A percentile compares a stretch with the other conserved stretches of the same genome.
Conservation (phyloP, 495 filamentous ascomycete species). For the Penicillium robsamsonii region DNA sequence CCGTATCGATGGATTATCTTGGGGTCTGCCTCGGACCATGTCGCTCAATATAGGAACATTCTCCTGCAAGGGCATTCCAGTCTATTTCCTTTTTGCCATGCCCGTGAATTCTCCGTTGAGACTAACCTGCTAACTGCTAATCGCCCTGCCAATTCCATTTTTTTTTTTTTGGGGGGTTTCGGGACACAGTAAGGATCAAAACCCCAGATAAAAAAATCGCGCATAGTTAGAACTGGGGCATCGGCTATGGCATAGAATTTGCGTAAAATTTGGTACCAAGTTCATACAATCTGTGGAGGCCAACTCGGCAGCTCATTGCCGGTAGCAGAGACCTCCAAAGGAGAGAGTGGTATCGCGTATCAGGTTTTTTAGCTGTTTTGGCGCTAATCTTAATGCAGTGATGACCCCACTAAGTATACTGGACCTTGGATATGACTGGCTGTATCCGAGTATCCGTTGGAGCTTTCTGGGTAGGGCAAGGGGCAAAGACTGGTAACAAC, state of each 20-base stretch:
- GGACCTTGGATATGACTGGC: conserved; percentile 9
- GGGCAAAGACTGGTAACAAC: conserved; percentile 15
- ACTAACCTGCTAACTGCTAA: neutral
- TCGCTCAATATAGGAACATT: conserved; percentile 21
- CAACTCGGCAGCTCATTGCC: conserved; percentile 13
- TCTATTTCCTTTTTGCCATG: conserved; percentile 10
- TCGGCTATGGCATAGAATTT: conserved; percentile 14
- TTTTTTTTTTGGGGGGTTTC: conserved; percentile 2
- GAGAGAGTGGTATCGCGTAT: conserved; percentile 5
- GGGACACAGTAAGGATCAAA: neutral
- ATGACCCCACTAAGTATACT: conserved; percentile 1
- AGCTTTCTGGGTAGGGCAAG: conserved; percentile 11
- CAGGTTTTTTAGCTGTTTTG: neutral
- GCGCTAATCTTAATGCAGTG: conserved; percentile 1
- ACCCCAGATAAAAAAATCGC: conserved; percentile 28
- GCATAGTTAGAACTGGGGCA: conserved; percentile 25
- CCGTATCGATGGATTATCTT: neutral
- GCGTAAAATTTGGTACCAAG: conserved; percentile 2
- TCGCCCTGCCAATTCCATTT: conserved; percentile 9
- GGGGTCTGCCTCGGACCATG: conserved; percentile 12
- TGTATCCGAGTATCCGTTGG: conserved; percentile 6
- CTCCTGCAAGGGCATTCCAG: conserved; percentile 23
- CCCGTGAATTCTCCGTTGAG: conserved; percentile 9
- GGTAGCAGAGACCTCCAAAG: conserved; percentile 3
- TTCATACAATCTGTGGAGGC: conserved; percentile 9